These are phyloP conservation scores for Fraxinus ornus DNA, from an alignment of 305 asterid genomes.

Conservation along the genomic window DNA sequence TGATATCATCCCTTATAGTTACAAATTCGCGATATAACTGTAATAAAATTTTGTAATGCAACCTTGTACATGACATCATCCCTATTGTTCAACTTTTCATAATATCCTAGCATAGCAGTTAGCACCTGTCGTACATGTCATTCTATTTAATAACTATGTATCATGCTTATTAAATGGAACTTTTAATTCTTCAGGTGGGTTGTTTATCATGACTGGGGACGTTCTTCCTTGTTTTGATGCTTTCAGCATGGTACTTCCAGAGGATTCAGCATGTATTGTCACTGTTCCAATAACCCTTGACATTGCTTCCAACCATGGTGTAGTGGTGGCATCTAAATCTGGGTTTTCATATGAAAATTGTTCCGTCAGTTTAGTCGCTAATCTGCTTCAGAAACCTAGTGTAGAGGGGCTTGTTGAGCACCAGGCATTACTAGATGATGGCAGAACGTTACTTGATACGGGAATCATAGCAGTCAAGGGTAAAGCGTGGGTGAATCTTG, in stretches of 20 bases:
- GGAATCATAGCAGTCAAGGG: slow-evolving; percentile 96
- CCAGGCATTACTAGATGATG: slow-evolving; percentile 83
- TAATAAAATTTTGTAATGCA: slow-evolving; percentile 28
- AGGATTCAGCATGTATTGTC: slow-evolving; percentile 74
- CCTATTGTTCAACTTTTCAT: slow-evolving; percentile 27
- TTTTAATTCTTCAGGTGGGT: slow-evolving; percentile 65
- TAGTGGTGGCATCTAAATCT: slow-evolving; percentile 77
- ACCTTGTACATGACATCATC: slow-evolving; percentile 28
- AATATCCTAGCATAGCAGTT: slow-evolving; percentile 4
- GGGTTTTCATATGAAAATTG: slow-evolving; percentile 34
- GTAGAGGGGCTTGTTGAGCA: slow-evolving; percentile 62
- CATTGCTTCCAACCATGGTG: slow-evolving; percentile 94
- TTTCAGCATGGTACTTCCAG: slow-evolving; percentile 80
- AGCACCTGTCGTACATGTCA: slow-evolving; percentile 9
- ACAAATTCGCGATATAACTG: not conserved
- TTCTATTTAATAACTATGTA: slow-evolving; percentile 9
- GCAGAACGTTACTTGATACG: slow-evolving; percentile 91
- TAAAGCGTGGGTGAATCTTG: slow-evolving; percentile 90
- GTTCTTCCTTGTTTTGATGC: slow-evolving; percentile 99
- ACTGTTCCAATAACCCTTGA: slow-evolving; percentile 95
- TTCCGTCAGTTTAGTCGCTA: slow-evolving; percentile 60
- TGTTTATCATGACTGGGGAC: slow-evolving; percentile 96
- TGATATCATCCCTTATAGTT: not conserved
- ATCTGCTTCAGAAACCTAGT: slow-evolving; percentile 93
- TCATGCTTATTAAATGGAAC: slow-evolving; percentile 23